Evolutionary conservation across 345 rosid genomes (phyloP).

Genomic region (Syzygium aromaticum): DNA sequence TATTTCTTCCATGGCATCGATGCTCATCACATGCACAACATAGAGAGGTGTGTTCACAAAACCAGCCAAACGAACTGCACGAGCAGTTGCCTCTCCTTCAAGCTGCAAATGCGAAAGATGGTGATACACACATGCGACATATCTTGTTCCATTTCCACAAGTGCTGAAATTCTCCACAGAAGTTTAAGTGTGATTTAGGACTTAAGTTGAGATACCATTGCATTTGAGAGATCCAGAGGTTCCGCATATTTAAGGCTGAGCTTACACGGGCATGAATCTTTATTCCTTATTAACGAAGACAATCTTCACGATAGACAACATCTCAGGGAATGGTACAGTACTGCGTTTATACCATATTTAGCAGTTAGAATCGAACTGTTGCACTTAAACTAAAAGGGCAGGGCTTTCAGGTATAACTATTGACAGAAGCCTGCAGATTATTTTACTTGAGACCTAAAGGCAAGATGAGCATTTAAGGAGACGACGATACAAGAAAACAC

Average conservation of each 20-base stretch:
- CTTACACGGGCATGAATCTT: neutral
- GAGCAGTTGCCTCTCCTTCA: conserved; percentile 93
- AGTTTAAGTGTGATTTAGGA: neutral
- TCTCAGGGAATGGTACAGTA: neutral
- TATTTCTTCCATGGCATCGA: conserved; percentile 95
- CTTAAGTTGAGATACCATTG: neutral
- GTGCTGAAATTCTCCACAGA: neutral
- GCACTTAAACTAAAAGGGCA: neutral
- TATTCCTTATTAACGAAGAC: neutral
- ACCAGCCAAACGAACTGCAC: conserved; percentile 83
- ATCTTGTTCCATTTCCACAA: neutral
- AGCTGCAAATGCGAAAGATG: conserved; percentile 37
- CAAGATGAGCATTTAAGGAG: neutral
- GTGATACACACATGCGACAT: neutral
- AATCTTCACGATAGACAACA: neutral
- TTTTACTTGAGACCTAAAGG: neutral
- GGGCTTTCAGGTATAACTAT: neutral
- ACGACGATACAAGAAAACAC: neutral
- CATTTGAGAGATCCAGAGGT: neutral
- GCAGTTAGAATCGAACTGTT: neutral
- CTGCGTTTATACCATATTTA: neutral
- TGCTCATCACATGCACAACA: conserved; percentile 98
- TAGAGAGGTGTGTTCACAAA: conserved; percentile 91
- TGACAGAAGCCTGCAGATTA: neutral
- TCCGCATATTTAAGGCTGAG: neutral